These are phyloP conservation scores for Lentinus polychrous DNA, from an alignment of 1,284 basidiomycete genomes.

Conservation along the genomic window DNA sequence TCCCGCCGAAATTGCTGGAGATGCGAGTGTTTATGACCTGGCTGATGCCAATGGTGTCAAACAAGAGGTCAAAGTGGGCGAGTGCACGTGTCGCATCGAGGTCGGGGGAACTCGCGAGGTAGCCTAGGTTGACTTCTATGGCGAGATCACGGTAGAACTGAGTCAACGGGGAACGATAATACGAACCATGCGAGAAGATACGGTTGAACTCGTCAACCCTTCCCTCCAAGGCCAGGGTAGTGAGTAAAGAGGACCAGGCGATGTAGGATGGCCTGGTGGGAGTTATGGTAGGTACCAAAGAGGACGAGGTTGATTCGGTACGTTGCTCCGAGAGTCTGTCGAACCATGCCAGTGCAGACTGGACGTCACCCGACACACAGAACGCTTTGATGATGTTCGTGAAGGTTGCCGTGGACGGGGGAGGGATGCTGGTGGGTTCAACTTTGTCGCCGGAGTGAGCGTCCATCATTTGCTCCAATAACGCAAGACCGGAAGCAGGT, in stretches of 20 bases:
- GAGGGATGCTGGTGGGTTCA: constrained; percentile 39
- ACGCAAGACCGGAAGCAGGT: constrained; percentile 54
- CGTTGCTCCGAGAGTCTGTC: constrained; percentile 46
- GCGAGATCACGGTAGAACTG: background rate
- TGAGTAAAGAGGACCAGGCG: constrained; percentile 49
- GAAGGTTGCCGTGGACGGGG: constrained; percentile 58
- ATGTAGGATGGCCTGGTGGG: constrained; percentile 43
- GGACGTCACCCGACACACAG: constrained; percentile 50
- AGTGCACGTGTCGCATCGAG: background rate
- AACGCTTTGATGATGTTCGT: constrained; percentile 65
- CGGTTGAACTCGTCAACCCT: constrained; percentile 36
- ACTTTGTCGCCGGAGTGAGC: constrained; percentile 33
- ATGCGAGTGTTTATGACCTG: background rate
- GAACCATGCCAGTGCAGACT: constrained; percentile 68
- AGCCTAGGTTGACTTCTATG: background rate
- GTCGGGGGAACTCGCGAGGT: constrained; percentile 1
- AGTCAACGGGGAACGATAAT: background rate
- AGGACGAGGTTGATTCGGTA: constrained; percentile 24
- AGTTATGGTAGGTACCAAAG: constrained; percentile 32
- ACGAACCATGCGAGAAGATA: background rate
- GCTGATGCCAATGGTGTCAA: background rate
- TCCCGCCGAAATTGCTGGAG: background rate
- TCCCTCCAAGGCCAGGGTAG: constrained; percentile 39
- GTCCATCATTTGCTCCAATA: constrained; percentile 74
- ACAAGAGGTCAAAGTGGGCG: background rate